Conservation (phyloP, 2,329 filamentous ascomycete genomes). For the Xylaria sp. region DNA sequence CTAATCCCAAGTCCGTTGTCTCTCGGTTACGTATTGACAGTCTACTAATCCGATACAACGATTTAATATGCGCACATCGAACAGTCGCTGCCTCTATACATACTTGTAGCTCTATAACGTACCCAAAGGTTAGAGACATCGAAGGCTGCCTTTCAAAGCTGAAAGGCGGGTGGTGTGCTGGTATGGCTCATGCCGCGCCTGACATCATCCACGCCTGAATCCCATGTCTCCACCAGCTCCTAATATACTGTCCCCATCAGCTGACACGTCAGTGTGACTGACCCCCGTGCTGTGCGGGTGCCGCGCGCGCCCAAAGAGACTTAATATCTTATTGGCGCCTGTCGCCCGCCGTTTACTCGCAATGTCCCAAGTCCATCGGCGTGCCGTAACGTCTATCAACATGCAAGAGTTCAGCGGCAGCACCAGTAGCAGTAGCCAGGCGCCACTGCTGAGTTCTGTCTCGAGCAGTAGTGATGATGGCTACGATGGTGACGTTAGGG, state of each 20-base stretch:
- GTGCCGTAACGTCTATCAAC: slow-evolving; percentile 37
- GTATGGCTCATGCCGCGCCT: slow-evolving; percentile 10
- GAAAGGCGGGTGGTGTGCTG: background rate
- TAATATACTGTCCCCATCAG: slow-evolving; percentile 19
- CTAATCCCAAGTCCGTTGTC: background rate
- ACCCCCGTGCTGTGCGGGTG: slow-evolving; percentile 8
- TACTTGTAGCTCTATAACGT: background rate
- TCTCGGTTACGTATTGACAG: background rate
- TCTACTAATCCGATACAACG: background rate
- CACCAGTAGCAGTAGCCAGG: slow-evolving; percentile 36
- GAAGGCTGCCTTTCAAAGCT: background rate
- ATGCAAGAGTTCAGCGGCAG: slow-evolving; percentile 40
- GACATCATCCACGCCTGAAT: slow-evolving; percentile 4
- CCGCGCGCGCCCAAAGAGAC: slow-evolving; percentile 6
- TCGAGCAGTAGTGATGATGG: slow-evolving; percentile 37
- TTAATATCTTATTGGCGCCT: slow-evolving; percentile 2
- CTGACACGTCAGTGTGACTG: slow-evolving; percentile 35
- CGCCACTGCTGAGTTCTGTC: slow-evolving; percentile 41
- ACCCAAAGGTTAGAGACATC: background rate
- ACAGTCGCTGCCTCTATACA: background rate
- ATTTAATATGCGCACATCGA: background rate
- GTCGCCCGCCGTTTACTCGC: slow-evolving; percentile 17
- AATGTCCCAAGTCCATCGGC: slow-evolving; percentile 44
- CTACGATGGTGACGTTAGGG: slow-evolving; percentile 30
- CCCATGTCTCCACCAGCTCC: slow-evolving; percentile 28